phyloP scores from a whole-genome alignment of 2,329 filamentous ascomycete species.

The Zymoseptoria pseudotritici region DNA sequence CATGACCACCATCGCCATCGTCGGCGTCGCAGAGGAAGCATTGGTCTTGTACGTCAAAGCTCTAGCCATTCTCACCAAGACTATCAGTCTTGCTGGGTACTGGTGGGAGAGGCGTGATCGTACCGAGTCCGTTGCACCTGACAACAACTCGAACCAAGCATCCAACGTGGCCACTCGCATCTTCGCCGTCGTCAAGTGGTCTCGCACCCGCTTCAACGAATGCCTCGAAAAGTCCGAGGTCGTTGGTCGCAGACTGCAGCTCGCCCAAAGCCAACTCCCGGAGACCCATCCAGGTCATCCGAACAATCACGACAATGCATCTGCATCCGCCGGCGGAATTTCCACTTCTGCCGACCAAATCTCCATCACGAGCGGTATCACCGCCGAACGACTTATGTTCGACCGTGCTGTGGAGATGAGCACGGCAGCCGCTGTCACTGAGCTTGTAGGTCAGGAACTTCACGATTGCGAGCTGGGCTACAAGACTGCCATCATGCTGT shows the following conservation, averaged over 20 bases:
- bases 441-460: slow-evolving; percentile 86
- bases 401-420: slow-evolving; percentile 97
- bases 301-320: slow-evolving; percentile 59
- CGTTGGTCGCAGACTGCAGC: slow-evolving; percentile 78
- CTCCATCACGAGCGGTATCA: slow-evolving; percentile 77
- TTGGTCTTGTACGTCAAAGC: slow-evolving; percentile 95
- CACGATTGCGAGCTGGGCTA: slow-evolving; percentile 86
- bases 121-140: slow-evolving; percentile 48
- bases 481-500: slow-evolving; percentile 84
- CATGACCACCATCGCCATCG: slow-evolving; percentile 76
- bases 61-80: slow-evolving; percentile 78
- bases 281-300: slow-evolving; percentile 81
- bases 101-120: slow-evolving; percentile 62
- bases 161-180: slow-evolving; percentile 48
- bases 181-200: slow-evolving; percentile 93
- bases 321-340: slow-evolving; percentile 45
- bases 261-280: slow-evolving; percentile 77
- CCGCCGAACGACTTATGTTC: slow-evolving; percentile 96
- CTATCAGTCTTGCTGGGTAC: slow-evolving; percentile 86
- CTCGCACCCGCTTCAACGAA: slow-evolving; percentile 89
- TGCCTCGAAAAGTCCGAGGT: slow-evolving; percentile 93
- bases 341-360: slow-evolving; percentile 70
- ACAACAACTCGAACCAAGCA: slow-evolving; percentile 18
- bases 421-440: slow-evolving; percentile 84
- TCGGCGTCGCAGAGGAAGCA: slow-evolving; percentile 86